Evolutionary conservation across 2,329 filamentous ascomycete species (phyloP).

Genomic region (Aspergillus eucalypticola): DNA sequence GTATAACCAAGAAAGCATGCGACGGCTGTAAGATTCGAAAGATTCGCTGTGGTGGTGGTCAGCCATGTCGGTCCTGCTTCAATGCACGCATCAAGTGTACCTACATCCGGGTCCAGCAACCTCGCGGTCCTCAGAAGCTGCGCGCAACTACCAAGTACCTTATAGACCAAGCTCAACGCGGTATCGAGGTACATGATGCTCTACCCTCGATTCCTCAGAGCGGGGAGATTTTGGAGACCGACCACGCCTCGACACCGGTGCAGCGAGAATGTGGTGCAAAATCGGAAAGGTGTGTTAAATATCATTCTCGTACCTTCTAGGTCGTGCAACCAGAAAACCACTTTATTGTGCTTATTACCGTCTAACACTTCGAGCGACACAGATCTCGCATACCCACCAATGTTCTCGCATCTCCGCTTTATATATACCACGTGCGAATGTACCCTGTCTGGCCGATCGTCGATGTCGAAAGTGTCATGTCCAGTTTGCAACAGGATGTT

Average conservation of each 20-base stretch:
- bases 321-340: not conserved
- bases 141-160: conserved; percentile 24
- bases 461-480: conserved; percentile 47
- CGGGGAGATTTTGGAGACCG: not conserved
- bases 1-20: conserved; percentile 46
- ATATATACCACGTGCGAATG: conserved; percentile 52
- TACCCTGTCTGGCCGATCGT: conserved; percentile 57
- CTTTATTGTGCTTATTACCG: not conserved
- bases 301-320: not conserved
- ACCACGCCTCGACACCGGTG: not conserved
- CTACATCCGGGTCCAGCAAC: conserved; percentile 49
- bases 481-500: conserved; percentile 36
- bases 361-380: not conserved
- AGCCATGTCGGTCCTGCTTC: conserved; percentile 51
- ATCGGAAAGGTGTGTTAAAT: conserved; percentile 1
- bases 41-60: conserved; percentile 52
- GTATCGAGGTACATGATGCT: not conserved
- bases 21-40: conserved; percentile 58
- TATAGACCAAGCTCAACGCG: conserved; percentile 24
- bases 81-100: conserved; percentile 52
- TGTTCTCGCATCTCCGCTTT: conserved; percentile 37
- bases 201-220: not conserved
- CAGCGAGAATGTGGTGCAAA: not conserved
- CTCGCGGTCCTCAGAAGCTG: conserved; percentile 50
- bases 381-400: conserved; percentile 20